Base-by-base conservation (phyloP, 2,329 filamentous ascomycete genomes). In the Colletotrichum noveboracense region DNA sequence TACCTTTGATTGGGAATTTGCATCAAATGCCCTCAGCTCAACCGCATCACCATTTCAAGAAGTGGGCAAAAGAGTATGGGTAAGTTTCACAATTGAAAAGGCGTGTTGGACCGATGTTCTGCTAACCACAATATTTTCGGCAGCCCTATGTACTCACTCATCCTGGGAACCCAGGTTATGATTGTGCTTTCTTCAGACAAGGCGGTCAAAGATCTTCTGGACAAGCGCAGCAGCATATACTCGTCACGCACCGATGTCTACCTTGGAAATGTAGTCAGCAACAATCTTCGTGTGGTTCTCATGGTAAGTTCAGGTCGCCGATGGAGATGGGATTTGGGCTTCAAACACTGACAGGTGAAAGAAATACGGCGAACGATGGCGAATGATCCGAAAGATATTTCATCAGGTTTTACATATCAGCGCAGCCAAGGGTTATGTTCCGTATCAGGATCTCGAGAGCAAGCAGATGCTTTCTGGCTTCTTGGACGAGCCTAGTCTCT, bases 1-100 rank as follows among this genome's bases (percentile, higher is more conserved):
- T 89, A 2, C 89, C 89, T 0, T 71, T 91, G 2, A 79, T 91
- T 8, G 89, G 89, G 7, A 91, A 91, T 61, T 78, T 91, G 3
- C 88, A 89, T 77, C 85, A 85, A 75, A 88, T 90, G 79, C 88
- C 88, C 0, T 81, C 80, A 4, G 66, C 82, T 7, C 81, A 88
- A 30, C 79, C 79, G 0, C 86, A 89, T 70, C 76, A 87, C 0
- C 87, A 90, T 68, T 89, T 89, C 68, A 80, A 88, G 48, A 87
- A 88, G 79, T 91, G 89, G 89, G 88, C 89, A 0, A 77, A 86
- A 7, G 83, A 89, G 78, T 91, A 91, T 58, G 82, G 68, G 68
- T 74, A 70, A 5, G 56, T 60, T n/a, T 43, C 8, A 43, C 8
- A 18, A n/a, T 43, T 43, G 5, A 18, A n/a, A 43, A 43, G 8